These are phyloP conservation scores for Colletotrichum viniferum DNA, from an alignment of 2,329 filamentous ascomycete genomes.

Conservation along the genomic window DNA sequence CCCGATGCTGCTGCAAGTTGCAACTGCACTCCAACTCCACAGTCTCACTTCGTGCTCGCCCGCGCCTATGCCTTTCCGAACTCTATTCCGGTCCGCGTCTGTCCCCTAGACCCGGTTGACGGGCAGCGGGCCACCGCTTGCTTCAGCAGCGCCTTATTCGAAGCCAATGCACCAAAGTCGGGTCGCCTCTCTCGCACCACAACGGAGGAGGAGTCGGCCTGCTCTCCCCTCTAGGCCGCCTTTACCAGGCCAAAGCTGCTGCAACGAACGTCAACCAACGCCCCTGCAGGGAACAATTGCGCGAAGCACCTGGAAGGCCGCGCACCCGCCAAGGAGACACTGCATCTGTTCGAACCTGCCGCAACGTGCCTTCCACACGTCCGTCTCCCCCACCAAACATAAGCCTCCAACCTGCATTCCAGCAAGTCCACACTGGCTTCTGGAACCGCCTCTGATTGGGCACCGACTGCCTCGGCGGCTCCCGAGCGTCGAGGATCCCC, in stretches of 20 bases:
- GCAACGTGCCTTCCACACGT: not conserved
- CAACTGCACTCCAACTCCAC: not conserved
- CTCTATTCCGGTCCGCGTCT: not conserved
- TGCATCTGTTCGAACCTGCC: not conserved
- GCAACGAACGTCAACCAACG: not conserved
- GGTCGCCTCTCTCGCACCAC: not conserved
- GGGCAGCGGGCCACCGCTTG: not conserved
- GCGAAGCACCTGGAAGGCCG: not conserved
- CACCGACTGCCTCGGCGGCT: conserved; percentile 27
- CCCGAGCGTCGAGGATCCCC: conserved; percentile 21
- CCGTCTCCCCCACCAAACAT: conserved; percentile 1
- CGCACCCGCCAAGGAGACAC: conserved; percentile 9
- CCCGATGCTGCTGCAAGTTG: not conserved
- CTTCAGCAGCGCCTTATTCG: not conserved
- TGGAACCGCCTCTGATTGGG: conserved; percentile 32
- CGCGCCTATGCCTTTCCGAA: not conserved
- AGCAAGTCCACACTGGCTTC: conserved; percentile 14
- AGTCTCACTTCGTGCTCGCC: not conserved
- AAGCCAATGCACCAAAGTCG: not conserved
- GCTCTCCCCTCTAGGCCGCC: not conserved
- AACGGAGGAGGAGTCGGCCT: not conserved
- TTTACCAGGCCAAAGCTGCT: not conserved
- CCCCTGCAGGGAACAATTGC: not conserved
- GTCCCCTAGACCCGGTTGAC: conserved; percentile 10
- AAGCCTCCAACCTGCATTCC: conserved; percentile 18